Evolutionary conservation across 2,329 filamentous ascomycete species (phyloP).

Genomic region (Neofusicoccum sp.): DNA sequence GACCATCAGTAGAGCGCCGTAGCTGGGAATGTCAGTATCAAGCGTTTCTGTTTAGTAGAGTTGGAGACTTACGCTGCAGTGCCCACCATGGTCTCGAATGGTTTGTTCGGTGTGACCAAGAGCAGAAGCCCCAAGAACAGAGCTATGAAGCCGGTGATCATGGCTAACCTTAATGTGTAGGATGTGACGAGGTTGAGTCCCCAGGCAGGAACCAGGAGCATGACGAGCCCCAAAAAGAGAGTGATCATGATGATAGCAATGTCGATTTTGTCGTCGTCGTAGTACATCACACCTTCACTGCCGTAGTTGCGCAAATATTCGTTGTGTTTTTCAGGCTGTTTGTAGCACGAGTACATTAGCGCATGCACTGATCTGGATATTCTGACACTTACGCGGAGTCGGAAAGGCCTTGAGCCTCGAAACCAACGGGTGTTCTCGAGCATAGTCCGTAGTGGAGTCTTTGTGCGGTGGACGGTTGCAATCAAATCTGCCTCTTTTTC

Average conservation of each 20-base stretch:
- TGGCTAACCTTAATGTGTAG: background rate
- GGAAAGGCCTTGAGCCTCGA: background rate
- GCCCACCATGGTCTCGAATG: conserved; percentile 9
- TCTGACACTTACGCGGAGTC: background rate
- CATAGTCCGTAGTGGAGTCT: background rate
- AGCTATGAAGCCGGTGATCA: background rate
- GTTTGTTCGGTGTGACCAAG: background rate
- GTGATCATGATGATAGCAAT: background rate
- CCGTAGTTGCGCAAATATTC: background rate
- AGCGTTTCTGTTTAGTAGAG: background rate
- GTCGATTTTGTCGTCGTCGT: background rate
- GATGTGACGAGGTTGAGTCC: background rate
- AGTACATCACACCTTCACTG: background rate
- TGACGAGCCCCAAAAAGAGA: background rate
- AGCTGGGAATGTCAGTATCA: background rate
- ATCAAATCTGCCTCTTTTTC: background rate
- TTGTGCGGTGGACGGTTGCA: background rate
- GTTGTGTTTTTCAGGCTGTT: background rate
- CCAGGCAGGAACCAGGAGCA: conserved; percentile 2
- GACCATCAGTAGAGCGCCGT: conserved; percentile 2
- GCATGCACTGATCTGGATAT: background rate
- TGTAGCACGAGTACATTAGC: no score
- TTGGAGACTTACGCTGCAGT: conserved; percentile 2
- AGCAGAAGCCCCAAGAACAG: background rate
- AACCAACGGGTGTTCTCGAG: background rate